These are phyloP conservation scores for Phialophora chinensis DNA, from an alignment of 2,329 filamentous ascomycete genomes.

Conservation along the genomic window DNA sequence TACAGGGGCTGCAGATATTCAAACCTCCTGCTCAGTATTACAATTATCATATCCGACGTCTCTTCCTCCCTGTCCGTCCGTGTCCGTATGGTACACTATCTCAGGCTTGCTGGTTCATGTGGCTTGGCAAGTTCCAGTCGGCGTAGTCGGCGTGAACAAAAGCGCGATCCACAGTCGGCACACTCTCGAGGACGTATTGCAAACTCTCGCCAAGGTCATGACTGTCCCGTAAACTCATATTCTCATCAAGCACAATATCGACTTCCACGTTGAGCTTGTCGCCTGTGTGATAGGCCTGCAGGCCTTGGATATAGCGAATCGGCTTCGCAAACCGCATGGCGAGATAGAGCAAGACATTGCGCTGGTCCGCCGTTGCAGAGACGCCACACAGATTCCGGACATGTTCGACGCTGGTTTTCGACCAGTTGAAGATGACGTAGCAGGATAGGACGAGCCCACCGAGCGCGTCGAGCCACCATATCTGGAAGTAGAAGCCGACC, in stretches of 20 bases:
- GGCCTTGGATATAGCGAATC: conserved; percentile 82
- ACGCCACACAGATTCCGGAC: conserved; percentile 82
- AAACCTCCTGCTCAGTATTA: background rate
- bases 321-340: conserved; percentile 92
- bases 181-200: conserved; percentile 83
- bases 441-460: conserved; percentile 79
- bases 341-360: conserved; percentile 85
- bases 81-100: background rate
- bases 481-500: conserved; percentile 72
- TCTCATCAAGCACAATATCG: conserved; percentile 80
- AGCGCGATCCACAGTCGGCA: conserved; percentile 76
- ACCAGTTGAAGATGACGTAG: conserved; percentile 82
- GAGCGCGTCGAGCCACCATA: conserved; percentile 85
- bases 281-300: conserved; percentile 83
- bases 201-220: conserved; percentile 80
- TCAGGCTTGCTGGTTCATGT: conserved; percentile 44
- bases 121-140: conserved; percentile 52
- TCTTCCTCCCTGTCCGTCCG: background rate
- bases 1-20: background rate
- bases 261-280: conserved; percentile 85
- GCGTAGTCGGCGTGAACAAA: conserved; percentile 63
- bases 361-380: conserved; percentile 77
- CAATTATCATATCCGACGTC: background rate
- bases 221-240: conserved; percentile 75
- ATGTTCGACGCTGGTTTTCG: conserved; percentile 72